A percentile compares a stretch with the other conserved stretches of the same genome.
These are phyloP conservation scores for Sporothrix dimorphospora DNA, from an alignment of 2,329 filamentous ascomycete genomes.

Conservation along the genomic window DNA sequence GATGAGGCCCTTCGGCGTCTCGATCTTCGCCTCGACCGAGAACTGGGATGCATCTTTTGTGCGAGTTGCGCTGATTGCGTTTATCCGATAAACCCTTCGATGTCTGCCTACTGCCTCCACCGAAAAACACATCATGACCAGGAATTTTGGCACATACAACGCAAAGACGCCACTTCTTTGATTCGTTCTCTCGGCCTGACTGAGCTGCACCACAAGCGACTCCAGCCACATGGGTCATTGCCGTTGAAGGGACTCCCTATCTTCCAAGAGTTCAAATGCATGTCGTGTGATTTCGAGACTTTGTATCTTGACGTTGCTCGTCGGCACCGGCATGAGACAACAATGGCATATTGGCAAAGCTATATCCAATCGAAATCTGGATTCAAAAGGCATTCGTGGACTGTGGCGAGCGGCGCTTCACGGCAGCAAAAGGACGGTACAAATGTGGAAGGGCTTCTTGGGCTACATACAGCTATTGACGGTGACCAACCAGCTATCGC, in stretches of 20 bases:
- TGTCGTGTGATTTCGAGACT: neutral
- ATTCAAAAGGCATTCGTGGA: neutral
- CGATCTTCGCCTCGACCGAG: neutral
- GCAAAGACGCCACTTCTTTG: neutral
- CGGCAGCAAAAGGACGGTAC: neutral
- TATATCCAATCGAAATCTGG: neutral
- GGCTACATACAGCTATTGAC: neutral
- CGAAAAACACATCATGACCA: neutral
- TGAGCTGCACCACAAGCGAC: neutral
- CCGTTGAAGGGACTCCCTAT: neutral
- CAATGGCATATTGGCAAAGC: neutral
- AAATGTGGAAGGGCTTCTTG: neutral
- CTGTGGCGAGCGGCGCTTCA: neutral
- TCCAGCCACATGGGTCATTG: neutral
- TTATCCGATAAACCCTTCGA: neutral
- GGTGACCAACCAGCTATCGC: neutral
- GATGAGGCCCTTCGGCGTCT: neutral
- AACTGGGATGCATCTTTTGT: neutral
- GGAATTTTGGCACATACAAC: neutral
- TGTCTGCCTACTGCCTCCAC: neutral
- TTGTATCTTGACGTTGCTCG: neutral
- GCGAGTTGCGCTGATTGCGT: neutral
- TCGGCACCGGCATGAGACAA: neutral
- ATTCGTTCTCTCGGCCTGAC: neutral
- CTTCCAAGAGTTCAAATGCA: neutral